Evolutionary conservation across 345 rosid genomes (phyloP).

Genomic region (Linum trigynum): DNA sequence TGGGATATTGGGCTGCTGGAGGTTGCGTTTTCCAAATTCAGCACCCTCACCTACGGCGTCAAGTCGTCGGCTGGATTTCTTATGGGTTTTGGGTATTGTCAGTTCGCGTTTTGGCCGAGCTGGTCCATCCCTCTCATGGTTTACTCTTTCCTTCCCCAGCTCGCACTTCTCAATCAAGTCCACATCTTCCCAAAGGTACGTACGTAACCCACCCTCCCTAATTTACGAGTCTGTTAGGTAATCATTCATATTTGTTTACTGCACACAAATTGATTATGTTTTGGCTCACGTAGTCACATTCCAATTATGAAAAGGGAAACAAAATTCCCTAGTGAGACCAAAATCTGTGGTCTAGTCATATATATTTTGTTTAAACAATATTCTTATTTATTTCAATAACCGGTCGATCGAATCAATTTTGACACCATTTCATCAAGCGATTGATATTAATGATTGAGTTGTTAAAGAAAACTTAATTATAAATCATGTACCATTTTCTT

Average conservation of each 20-base stretch:
- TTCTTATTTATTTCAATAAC: neutral
- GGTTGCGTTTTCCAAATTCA: neutral
- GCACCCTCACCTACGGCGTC: neutral
- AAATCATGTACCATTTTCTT: too few relatives aligned
- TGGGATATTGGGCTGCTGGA: neutral
- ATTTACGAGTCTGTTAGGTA: neutral
- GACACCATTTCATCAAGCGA: too few relatives aligned
- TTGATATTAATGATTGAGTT: too few relatives aligned
- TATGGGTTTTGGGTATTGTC: neutral
- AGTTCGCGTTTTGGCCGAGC: neutral
- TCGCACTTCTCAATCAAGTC: neutral
- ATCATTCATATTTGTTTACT: neutral
- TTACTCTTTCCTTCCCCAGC: constrained; percentile 7
- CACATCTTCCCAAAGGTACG: neutral
- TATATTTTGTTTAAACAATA: neutral
- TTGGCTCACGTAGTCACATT: too few relatives aligned
- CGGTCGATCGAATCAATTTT: too few relatives aligned
- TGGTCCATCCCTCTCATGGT: neutral
- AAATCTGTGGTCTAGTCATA: neutral
- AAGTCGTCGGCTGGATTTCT: neutral
- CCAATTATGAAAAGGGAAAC: too few relatives aligned
- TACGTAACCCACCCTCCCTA: neutral
- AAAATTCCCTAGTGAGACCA: neutral
- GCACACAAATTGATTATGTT: too few relatives aligned
- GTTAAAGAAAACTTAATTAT: too few relatives aligned